Percentiles rank a stretch among this genome's conserved stretches.
Conservation (phyloP, 495 filamentous ascomycete species). For the Hypoxylon fuscum region DNA sequence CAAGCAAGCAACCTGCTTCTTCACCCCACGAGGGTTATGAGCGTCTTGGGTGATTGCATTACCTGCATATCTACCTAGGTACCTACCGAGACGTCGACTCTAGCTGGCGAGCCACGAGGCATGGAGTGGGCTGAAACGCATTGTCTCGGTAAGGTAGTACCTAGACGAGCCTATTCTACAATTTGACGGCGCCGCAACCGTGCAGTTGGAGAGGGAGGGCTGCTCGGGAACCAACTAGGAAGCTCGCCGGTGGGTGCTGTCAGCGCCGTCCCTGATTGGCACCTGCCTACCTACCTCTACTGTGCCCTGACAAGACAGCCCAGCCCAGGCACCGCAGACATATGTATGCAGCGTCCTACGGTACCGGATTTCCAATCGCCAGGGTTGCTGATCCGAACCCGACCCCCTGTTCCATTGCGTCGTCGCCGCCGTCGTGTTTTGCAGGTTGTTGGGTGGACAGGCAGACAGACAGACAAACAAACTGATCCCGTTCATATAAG, state of each 20-base stretch:
- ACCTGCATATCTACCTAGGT: conserved; percentile 12
- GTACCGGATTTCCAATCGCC: conserved; percentile 18
- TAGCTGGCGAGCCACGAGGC: neutral
- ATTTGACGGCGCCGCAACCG: conserved; percentile 21
- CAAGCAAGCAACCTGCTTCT: conserved; percentile 19
- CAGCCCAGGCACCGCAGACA: no score
- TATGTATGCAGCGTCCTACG: conserved; percentile 30
- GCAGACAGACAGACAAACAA: no score
- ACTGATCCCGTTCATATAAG: conserved; percentile 20
- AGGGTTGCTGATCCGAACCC: conserved; percentile 25
- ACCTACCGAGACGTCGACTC: neutral
- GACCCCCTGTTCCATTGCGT: conserved; percentile 30
- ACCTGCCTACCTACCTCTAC: no score
- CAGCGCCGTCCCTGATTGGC: conserved; percentile 23
- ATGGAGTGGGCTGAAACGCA: neutral
- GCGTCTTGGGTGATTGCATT: no score
- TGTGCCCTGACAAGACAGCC: conserved; percentile 17
- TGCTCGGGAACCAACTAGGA: conserved; percentile 1
- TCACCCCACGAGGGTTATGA: conserved; percentile 14
- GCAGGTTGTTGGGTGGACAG: conserved; percentile 20
- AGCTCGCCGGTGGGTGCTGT: conserved; percentile 1
- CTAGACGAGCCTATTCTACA: no score
- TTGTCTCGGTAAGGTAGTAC: conserved; percentile 17
- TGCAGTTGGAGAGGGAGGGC: conserved; percentile 21
- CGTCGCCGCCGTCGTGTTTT: conserved; percentile 24